Conservation (phyloP, 768 basidiomycete genomes). For the Kockovaella imperatae region DNA sequence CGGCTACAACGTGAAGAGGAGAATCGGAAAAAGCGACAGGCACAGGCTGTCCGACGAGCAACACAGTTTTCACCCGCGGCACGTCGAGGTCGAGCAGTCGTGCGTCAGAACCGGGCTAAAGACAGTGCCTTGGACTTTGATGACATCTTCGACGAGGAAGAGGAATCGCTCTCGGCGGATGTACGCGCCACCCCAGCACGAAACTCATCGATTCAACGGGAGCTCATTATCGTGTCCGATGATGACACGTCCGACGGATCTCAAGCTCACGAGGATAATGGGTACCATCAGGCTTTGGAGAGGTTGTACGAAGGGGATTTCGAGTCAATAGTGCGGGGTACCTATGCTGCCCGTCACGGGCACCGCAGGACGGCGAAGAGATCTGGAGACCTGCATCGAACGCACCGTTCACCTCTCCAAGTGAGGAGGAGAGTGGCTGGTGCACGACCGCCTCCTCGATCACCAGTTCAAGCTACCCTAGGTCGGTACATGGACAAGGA, state of each 20-base stretch:
- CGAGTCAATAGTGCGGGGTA: conserved; percentile 24
- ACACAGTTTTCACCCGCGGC: conserved; percentile 6
- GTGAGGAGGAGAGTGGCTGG: too few species aligned
- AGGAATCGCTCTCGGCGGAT: neutral
- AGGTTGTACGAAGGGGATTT: conserved; percentile 34
- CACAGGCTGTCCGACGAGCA: conserved; percentile 30
- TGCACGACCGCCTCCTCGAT: too few species aligned
- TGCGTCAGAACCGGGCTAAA: conserved; percentile 12
- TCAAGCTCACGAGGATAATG: conserved; percentile 31
- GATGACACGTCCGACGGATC: conserved; percentile 10
- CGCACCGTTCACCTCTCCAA: conserved; percentile 2
- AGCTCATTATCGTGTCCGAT: conserved; percentile 19
- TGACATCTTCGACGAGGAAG: conserved; percentile 12
- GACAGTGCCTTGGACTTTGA: conserved; percentile 14
- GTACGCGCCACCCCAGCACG: neutral
- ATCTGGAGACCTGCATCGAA: neutral
- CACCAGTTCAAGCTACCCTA: neutral
- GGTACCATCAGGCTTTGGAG: conserved; percentile 18
- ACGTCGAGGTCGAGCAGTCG: conserved; percentile 50
- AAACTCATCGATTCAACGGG: neutral
- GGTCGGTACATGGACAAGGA: conserved; percentile 11
- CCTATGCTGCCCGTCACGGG: neutral
- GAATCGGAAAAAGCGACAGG: conserved; percentile 31
- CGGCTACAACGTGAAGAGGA: conserved; percentile 37
- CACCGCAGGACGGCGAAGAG: too few species aligned